These are phyloP conservation scores for Aureobasidium sp. DNA, from an alignment of 2,329 filamentous ascomycete species.

Conservation along the genomic window DNA sequence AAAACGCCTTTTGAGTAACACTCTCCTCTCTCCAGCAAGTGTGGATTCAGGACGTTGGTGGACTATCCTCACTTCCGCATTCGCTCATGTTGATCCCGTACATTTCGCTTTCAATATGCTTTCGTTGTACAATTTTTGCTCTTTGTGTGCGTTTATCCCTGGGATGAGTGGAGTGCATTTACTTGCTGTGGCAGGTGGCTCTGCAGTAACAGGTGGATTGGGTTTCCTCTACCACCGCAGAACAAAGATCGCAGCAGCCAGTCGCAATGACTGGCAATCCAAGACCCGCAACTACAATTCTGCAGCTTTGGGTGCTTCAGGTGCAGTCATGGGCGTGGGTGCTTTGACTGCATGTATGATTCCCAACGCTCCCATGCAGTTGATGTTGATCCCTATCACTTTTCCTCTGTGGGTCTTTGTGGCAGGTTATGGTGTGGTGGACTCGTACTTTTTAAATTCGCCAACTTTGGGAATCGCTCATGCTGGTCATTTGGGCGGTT, in stretches of 20 bases:
- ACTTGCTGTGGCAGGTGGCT: slow-evolving; percentile 21
- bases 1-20: slow-evolving; percentile 23
- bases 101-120: slow-evolving; percentile 40
- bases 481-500: slow-evolving; percentile 40
- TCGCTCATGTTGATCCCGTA: slow-evolving; percentile 30
- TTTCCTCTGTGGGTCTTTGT: slow-evolving; percentile 35
- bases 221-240: slow-evolving; percentile 21
- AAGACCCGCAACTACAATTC: not conserved
- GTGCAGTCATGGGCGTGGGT: slow-evolving; percentile 35
- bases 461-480: slow-evolving; percentile 29
- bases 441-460: slow-evolving; percentile 33
- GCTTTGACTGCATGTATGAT: slow-evolving; percentile 33
- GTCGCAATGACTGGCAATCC: not conserved
- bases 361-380: slow-evolving; percentile 27
- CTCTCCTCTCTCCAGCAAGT: slow-evolving; percentile 27
- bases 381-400: slow-evolving; percentile 33
- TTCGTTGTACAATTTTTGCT: slow-evolving; percentile 32
- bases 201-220: slow-evolving; percentile 22
- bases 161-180: slow-evolving; percentile 24
- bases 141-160: slow-evolving; percentile 26
- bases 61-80: slow-evolving; percentile 34
- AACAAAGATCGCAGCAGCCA: not conserved
- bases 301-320: slow-evolving; percentile 33
- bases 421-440: slow-evolving; percentile 30
- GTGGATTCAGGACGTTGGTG: slow-evolving; percentile 29